Evolutionary conservation across 108 stramenopile genomes (phyloP), one percentile per base, ranked within the genome.

Genomic region (Parietichytrium sp.): DNA sequence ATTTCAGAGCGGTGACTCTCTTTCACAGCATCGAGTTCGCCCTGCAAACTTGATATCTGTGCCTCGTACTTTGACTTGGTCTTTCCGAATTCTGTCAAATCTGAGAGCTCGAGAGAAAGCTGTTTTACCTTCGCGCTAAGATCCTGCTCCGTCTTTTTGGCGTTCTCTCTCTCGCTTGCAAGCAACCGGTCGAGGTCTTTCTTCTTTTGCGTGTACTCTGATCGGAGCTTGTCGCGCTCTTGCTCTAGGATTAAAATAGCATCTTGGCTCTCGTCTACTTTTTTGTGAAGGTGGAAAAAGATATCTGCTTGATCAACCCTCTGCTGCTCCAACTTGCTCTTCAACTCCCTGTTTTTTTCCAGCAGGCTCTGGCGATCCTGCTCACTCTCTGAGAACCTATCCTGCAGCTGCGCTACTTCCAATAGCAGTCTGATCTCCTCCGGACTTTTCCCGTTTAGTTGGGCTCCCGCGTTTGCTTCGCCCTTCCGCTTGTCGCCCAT

Each of bases 321-420:
- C 42, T 72, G 61, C 61, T 72, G 61, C 8, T 10, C 42, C 10
- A 72, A 42, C 20, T 72, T 72, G n/a, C n/a, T n/a, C n/a, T n/a
- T n/a, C n/a, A n/a, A n/a, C n/a, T n/a, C n/a, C n/a, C n/a, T n/a
- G n/a, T n/a, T n/a, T n/a, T n/a, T n/a, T n/a, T n/a, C n/a, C n/a
- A n/a, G n/a, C n/a, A n/a, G n/a, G n/a, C n/a, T n/a, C n/a, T n/a
- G n/a, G n/a, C n/a, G n/a, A n/a, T n/a, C n/a, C n/a, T n/a, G n/a
- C n/a, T n/a, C n/a, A n/a, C n/a, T n/a, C n/a, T n/a, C n/a, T n/a
- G n/a, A n/a, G n/a, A n/a, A n/a, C n/a, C n/a, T n/a, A n/a, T n/a
- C n/a, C n/a, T n/a, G n/a, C n/a, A n/a, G n/a, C n/a, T n/a, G n/a
- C n/a, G n/a, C n/a, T n/a, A n/a, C n/a, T n/a, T n/a, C n/a, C n/a